Base-by-base conservation (phyloP, 2,329 filamentous ascomycete genomes). In the Gnomoniopsis sp. region DNA sequence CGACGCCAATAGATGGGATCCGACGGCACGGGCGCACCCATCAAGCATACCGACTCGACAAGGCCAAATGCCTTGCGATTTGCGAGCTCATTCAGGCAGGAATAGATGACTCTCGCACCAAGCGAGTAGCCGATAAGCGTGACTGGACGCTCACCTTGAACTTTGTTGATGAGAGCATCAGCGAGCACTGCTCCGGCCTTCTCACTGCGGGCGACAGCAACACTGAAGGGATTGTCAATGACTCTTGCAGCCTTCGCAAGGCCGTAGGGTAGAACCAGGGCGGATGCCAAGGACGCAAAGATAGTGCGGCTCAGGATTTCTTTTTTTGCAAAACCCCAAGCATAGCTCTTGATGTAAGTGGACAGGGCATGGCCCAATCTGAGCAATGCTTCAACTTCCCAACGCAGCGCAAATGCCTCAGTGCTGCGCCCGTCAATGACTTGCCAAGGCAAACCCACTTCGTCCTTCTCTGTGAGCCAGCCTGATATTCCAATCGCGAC, bases 401-500 rank as follows among this genome's bases (percentile, higher is more conserved):
- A 96, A 2, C 90, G 84, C 6, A 97, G 77, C 1, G 91, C 92
- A 68, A 96, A 96, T 0, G 90, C 86, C 70, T 96, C 93, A 1
- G 88, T 83, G 61, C 89, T 82, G 12, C 49, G 57, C 33, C 83
- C 77, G 2, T 85, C 84, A 15, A 96, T 78, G 26, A 88, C 86
- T 38, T 84, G 82, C 93, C 93, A 97, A 0, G 93, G 92, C 62
- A 84, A 82, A 6, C 88, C 82, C 22, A 96, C 84, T 65, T 96
- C 91, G 30, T 88, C 82, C 63, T 89, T 84, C 8, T 85, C 79
- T 1, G 83, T 88, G 15, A 96, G 79, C 93, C 92, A 96, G 38
- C 93, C 93, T 59, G 91, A 93, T 62, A 96, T 86, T 10, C 90
- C 91, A 58, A 97, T 90, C 0, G 90, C 92, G 3, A 97, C 87